These are phyloP conservation scores for Stentor coeruleus DNA, from an alignment of 73 alveolate species.

Conservation along the genomic window DNA sequence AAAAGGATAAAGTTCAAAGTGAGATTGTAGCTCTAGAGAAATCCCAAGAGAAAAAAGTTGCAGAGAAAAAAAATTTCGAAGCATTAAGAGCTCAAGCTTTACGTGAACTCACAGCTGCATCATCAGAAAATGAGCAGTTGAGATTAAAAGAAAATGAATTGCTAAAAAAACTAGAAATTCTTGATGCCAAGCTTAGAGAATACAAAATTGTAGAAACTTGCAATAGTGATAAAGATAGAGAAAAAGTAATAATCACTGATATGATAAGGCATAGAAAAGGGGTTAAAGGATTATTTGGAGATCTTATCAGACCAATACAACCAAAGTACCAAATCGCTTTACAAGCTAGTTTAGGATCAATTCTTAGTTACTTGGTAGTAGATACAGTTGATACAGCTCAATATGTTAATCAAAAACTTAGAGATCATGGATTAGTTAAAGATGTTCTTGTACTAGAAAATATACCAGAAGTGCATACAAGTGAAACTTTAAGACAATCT, in stretches of 20 bases:
- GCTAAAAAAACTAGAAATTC: slow-evolving; percentile 37
- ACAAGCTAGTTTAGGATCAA: slow-evolving; percentile 30
- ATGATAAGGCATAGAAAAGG: slow-evolving; percentile 70
- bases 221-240: slow-evolving; percentile 54
- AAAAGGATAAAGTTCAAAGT: slow-evolving; percentile 8
- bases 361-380: slow-evolving; percentile 46
- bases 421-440: slow-evolving; percentile 65
- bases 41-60: slow-evolving; percentile 25
- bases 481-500: slow-evolving; percentile 52
- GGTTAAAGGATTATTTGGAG: slow-evolving; percentile 72
- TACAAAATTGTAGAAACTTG: slow-evolving; percentile 53
- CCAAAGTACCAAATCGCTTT: slow-evolving; percentile 70
- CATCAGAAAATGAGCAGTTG: slow-evolving; percentile 34
- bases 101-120: neutral
- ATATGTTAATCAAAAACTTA: slow-evolving; percentile 66
- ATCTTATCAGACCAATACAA: slow-evolving; percentile 71
- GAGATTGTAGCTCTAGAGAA: slow-evolving; percentile 20
- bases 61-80: neutral
- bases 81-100: neutral
- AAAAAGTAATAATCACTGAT: slow-evolving; percentile 65
- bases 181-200: slow-evolving; percentile 55
- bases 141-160: slow-evolving; percentile 47
- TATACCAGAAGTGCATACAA: slow-evolving; percentile 62
- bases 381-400: slow-evolving; percentile 69
- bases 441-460: slow-evolving; percentile 80